Evolutionary conservation across 306 rosid genomes (phyloP).

Genomic region (Vigna unguiculata): DNA sequence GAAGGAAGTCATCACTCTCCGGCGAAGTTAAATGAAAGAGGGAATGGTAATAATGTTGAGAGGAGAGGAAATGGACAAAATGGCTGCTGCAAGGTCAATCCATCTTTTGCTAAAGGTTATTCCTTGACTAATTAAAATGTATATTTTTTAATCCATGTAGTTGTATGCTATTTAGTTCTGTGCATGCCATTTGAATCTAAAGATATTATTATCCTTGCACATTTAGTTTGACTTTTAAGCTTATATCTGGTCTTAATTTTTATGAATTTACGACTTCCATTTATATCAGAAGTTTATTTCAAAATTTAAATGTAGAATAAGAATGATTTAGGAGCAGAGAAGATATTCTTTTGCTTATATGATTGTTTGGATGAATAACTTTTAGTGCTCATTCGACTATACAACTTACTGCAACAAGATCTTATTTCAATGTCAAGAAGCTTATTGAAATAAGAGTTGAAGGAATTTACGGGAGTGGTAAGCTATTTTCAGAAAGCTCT

Average conservation of each 20-base stretch:
- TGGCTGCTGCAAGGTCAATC: slow-evolving; percentile 40
- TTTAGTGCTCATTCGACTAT: not conserved
- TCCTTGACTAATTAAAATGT: slow-evolving; percentile 8
- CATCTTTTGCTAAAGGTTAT: slow-evolving; percentile 57
- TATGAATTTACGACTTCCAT: slow-evolving; percentile 3
- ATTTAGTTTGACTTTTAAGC: slow-evolving; percentile 13
- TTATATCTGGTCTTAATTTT: slow-evolving; percentile 18
- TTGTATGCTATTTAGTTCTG: slow-evolving; percentile 19
- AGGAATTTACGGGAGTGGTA: not conserved
- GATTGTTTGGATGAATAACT: not conserved
- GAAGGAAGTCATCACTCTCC: slow-evolving; percentile 53
- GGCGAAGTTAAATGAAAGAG: slow-evolving; percentile 44
- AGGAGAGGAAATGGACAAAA: slow-evolving; percentile 46
- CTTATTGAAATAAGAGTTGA: not conserved
- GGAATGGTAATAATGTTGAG: slow-evolving; percentile 39
- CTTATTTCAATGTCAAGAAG: not conserved
- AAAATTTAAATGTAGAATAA: slow-evolving; percentile 13
- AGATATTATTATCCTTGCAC: slow-evolving; percentile 8
- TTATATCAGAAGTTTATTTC: slow-evolving; percentile 23
- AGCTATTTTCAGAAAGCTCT: not conserved
- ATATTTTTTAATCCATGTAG: not conserved
- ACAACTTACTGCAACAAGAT: not conserved
- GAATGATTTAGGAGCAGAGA: slow-evolving; percentile 23
- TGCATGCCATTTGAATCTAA: slow-evolving; percentile 39
- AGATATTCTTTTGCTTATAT: not conserved